Evolutionary conservation across 305 asterid species (phyloP).

Genomic region (Solanum hybrid): DNA sequence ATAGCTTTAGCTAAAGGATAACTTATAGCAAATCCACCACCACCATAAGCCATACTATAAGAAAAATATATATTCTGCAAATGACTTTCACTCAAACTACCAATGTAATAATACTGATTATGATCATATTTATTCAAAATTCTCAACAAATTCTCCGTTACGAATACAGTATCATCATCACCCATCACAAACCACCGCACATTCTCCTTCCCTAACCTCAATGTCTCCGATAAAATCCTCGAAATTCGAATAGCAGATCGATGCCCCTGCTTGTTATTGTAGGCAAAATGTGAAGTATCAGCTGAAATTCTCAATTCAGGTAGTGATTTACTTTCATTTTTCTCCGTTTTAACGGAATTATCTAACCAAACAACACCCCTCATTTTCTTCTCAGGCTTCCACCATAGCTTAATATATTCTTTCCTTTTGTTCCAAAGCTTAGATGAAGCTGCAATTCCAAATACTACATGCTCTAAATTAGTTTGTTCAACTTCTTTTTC

Average conservation of each 20-base stretch:
- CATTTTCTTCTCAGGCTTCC: constrained; percentile 14
- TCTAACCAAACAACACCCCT: constrained; percentile 26
- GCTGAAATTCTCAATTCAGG: constrained; percentile 20
- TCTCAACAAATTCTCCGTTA: constrained; percentile 55
- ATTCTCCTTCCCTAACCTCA: constrained; percentile 13
- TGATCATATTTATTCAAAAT: constrained; percentile 56
- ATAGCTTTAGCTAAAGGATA: constrained; percentile 56
- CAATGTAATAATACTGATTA: constrained; percentile 51
- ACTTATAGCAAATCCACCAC: constrained; percentile 74
- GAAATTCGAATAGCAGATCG: constrained; percentile 23
- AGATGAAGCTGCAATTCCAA: constrained; percentile 26
- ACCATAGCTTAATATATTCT: constrained; percentile 25
- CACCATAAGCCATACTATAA: constrained; percentile 63
- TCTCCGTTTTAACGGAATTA: background rate
- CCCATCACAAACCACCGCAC: constrained; percentile 74
- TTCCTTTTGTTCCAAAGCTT: constrained; percentile 19
- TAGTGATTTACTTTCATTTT: background rate
- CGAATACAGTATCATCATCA: constrained; percentile 65
- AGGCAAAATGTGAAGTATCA: constrained; percentile 8
- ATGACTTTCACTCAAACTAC: constrained; percentile 29
- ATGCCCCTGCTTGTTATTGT: constrained; percentile 9
- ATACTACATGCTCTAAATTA: constrained; percentile 15
- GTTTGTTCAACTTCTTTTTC: background rate
- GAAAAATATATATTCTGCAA: constrained; percentile 27
- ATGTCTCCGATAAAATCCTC: constrained; percentile 18